Base-by-base conservation (phyloP, 306 rosid species). In the Trifolium dubium region DNA sequence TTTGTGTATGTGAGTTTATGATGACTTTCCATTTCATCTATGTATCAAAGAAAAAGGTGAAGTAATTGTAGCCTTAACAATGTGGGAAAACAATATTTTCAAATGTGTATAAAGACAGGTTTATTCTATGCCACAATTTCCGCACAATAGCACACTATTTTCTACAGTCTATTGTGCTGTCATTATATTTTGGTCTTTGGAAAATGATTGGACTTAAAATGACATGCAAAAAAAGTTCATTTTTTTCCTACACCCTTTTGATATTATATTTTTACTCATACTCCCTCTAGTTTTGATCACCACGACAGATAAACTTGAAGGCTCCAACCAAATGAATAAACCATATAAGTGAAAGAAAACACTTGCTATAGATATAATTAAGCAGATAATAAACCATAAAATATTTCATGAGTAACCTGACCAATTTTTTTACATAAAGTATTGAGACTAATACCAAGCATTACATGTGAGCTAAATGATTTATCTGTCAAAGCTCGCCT, bases 391-490 rank as follows among this genome's bases (percentile, higher is more conserved):
- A 64, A 32, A 73, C 46, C 81, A 84, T 10, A 28, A 69, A 50
- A 74, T 62, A 77, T 64, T 41, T 19, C 71, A 56, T 19, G 67
- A 19, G 83, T 67, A 66, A 79, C 54, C 64, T 40, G 30, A 49
- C 37, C 64, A 84, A 23, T 54, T 64, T 80, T 80, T 77, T 80
- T 64, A 80, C 77, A 72, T 62, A 80, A 72, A 77, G 79, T 81
- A 64, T 77, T 41, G 69, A 84, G 80, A 64, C 54, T 77, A 64
- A 70, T 74, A 74, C 53, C 74, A 73, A 39, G 49, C 78, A 81
- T 71, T 37, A 64, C 70, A 64, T 53, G 66, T 51, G 63, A 62
- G 51, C 63, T 63, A 55, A 66, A 58, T 39, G 35, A 51, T 77
- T 77, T 72, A 40, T 63, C 53, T 15, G 66, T 31, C 47, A 72